Evolutionary conservation across 371 early-diverging fungal species (phyloP).

Genomic region (Apophysomyces sp.): DNA sequence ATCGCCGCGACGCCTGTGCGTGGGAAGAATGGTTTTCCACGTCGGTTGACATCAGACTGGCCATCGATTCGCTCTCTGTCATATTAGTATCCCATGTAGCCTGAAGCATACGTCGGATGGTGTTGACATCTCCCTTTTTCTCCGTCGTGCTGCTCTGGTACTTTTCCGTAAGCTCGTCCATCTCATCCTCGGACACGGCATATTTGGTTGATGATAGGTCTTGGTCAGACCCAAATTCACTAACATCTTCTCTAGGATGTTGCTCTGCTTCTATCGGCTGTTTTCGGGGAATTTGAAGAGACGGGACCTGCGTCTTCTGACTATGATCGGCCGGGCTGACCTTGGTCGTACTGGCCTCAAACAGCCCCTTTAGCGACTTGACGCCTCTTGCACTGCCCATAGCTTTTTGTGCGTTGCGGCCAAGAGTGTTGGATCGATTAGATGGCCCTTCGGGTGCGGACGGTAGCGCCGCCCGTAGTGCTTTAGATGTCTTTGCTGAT

Average conservation of each 20-base stretch:
- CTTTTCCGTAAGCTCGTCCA: background rate
- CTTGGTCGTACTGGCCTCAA: background rate
- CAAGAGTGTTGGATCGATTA: slow-evolving; percentile 1
- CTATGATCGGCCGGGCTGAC: background rate
- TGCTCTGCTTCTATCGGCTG: background rate
- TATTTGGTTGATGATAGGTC: slow-evolving; percentile 20
- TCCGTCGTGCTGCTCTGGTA: background rate
- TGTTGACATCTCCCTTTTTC: slow-evolving; percentile 18
- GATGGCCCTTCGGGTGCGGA: background rate
- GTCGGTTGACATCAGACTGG: slow-evolving; percentile 14
- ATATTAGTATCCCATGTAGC: slow-evolving; percentile 20
- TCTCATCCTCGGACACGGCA: slow-evolving; percentile 15
- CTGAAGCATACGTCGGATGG: slow-evolving; percentile 22
- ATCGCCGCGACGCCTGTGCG: background rate
- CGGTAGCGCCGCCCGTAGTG: background rate
- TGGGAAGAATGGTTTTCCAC: background rate
- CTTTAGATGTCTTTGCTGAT: slow-evolving; percentile 1
- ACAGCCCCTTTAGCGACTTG: slow-evolving; percentile 5
- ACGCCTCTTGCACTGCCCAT: slow-evolving; percentile 1
- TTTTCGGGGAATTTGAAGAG: background rate
- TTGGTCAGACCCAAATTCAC: background rate
- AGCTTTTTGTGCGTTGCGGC: slow-evolving; percentile 5
- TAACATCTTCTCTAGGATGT: background rate
- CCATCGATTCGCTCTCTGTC: slow-evolving; percentile 21
- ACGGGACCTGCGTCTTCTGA: background rate